These are phyloP conservation scores for Hanseniaspora thailandica DNA, from an alignment of 805 yeast genomes.

Conservation along the genomic window DNA sequence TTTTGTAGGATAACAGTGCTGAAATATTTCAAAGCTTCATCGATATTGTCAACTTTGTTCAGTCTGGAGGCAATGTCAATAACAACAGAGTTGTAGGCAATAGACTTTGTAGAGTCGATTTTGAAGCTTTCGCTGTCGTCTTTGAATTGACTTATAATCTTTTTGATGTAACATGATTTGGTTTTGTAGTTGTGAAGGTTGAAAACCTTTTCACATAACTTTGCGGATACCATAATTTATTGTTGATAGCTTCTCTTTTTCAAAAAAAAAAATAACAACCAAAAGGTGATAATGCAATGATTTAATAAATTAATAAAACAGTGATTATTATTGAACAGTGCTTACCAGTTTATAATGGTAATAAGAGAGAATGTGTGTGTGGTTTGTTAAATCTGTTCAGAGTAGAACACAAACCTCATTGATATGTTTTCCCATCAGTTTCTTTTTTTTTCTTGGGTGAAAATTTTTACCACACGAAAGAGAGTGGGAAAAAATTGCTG, in stretches of 20 bases:
- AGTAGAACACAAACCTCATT: no score
- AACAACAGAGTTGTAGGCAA: conserved; percentile 2
- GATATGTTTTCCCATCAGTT: neutral
- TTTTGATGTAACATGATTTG: conserved; percentile 12
- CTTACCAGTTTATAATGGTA: no score
- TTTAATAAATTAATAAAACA: no score
- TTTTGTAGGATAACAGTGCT: neutral
- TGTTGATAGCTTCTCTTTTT: no score
- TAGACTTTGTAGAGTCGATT: neutral
- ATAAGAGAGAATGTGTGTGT: neutral
- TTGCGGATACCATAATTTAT: neutral
- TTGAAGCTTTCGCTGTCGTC: neutral
- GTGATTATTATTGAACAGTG: no score
- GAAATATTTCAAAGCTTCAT: neutral
- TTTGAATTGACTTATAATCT: neutral
- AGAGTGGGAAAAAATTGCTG: no score
- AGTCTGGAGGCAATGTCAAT: neutral
- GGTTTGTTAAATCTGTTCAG: no score
- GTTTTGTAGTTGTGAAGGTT: conserved; percentile 20
- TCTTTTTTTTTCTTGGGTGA: no score
- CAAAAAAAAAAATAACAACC: no score
- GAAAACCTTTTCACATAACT: conserved; percentile 19
- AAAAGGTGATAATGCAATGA: no score
- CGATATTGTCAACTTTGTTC: neutral
- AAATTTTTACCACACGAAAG: no score